Evolutionary conservation across 495 filamentous ascomycete species (phyloP).

Genomic region (Trichoderma asperelloides): DNA sequence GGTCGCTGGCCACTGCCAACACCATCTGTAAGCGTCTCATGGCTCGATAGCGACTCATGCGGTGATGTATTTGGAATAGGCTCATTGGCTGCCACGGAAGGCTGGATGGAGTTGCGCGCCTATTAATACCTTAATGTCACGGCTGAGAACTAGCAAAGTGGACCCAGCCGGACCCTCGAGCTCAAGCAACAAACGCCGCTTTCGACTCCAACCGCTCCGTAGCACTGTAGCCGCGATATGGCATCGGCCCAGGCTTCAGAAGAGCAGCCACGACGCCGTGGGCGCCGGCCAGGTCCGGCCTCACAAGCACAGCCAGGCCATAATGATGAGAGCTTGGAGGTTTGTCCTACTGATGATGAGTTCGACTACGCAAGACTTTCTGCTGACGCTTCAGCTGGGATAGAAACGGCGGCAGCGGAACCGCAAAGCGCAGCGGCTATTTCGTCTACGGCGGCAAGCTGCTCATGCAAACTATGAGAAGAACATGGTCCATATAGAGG

Average conservation of each 20-base stretch:
- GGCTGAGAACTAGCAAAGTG: too few relatives aligned
- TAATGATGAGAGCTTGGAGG: neutral
- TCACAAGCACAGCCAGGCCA: neutral
- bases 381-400: neutral
- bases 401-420: conserved; percentile 4
- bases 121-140: too few relatives aligned
- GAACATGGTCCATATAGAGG: neutral
- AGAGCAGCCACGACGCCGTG: neutral
- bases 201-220: neutral
- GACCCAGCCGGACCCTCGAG: too few relatives aligned
- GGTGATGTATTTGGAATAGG: too few relatives aligned
- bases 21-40: too few relatives aligned
- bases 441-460: neutral
- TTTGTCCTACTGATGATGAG: neutral
- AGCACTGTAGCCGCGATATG: neutral
- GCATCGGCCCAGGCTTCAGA: neutral
- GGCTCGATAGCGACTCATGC: too few relatives aligned
- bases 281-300: neutral
- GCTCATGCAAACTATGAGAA: neutral
- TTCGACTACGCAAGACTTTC: neutral
- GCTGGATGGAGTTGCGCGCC: too few relatives aligned
- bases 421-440: neutral
- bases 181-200: too few relatives aligned
- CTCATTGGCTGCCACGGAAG: too few relatives aligned
- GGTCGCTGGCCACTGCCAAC: too few relatives aligned